Evolutionary conservation across 1,284 basidiomycete genomes (phyloP).

Genomic region (Garcileccinum viscosum): DNA sequence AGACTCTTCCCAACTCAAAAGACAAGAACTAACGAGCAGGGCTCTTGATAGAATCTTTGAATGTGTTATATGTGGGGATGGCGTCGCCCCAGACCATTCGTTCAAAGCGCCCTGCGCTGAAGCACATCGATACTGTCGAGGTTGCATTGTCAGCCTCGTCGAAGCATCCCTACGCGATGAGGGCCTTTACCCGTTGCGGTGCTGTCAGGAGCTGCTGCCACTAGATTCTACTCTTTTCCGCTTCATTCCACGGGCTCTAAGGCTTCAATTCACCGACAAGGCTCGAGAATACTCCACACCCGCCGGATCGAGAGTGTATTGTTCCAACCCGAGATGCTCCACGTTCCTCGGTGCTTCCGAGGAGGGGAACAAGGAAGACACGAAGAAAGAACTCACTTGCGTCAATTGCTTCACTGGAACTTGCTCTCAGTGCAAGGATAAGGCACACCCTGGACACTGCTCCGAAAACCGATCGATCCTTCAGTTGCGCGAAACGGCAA

Average conservation of each 20-base stretch:
- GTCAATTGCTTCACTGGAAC: conserved; percentile 35
- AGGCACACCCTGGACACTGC: conserved; percentile 23
- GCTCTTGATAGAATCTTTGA: conserved; percentile 4
- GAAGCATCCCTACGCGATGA: conserved; percentile 46
- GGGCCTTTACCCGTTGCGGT: conserved; percentile 48
- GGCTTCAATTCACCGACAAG: conserved; percentile 37
- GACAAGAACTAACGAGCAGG: conserved; percentile 4
- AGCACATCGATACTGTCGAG: conserved; percentile 43
- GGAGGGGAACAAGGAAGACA: conserved; percentile 2
- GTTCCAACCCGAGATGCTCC: conserved; percentile 45
- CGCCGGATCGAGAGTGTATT: conserved; percentile 46
- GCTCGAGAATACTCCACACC: conserved; percentile 38
- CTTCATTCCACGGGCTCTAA: conserved; percentile 33
- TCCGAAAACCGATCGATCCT: conserved; percentile 29
- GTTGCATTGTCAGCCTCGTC: conserved; percentile 45
- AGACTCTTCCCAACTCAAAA: not conserved
- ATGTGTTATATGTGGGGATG: conserved; percentile 33
- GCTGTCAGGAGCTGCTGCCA: conserved; percentile 44
- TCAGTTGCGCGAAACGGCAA: conserved; percentile 40
- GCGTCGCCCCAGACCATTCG: not conserved
- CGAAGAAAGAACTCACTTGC: conserved; percentile 16
- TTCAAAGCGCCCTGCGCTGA: conserved; percentile 41
- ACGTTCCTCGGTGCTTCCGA: conserved; percentile 43
- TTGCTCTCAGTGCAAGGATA: conserved; percentile 42
- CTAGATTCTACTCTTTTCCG: conserved; percentile 30